Evolutionary conservation across 768 basidiomycete genomes (phyloP).

Genomic region (Podaxis sp.): DNA sequence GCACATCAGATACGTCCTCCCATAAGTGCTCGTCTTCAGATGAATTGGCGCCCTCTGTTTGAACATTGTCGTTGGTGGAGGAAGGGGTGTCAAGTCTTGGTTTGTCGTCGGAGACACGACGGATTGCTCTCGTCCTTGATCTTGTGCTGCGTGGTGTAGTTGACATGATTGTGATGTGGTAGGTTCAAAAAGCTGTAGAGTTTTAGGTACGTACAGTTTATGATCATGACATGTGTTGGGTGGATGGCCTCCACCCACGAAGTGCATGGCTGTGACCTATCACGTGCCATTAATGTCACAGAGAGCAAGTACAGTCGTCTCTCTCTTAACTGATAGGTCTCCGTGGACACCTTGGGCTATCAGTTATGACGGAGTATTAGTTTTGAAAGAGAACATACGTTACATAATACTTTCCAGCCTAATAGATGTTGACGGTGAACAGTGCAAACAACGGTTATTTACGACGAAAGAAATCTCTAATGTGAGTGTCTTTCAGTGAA

Average conservation of each 20-base stretch:
- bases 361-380: no score
- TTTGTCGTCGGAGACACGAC: not conserved
- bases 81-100: not conserved
- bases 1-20: slow-evolving; percentile 7
- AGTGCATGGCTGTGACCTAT: not conserved
- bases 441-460: no score
- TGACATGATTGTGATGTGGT: slow-evolving; percentile 1
- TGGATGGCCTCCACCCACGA: not conserved
- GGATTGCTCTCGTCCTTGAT: slow-evolving; percentile 11
- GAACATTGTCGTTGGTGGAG: slow-evolving; percentile 22
- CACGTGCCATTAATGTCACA: not conserved
- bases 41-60: slow-evolving; percentile 31
- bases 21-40: slow-evolving; percentile 7
- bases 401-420: no score
- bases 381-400: no score
- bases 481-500: no score
- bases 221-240: slow-evolving; percentile 1
- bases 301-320: not conserved
- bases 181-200: not conserved
- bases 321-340: no score
- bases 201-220: not conserved
- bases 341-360: no score
- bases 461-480: no score
- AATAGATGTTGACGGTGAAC: no score
- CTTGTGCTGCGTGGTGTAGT: slow-evolving; percentile 12